A percentile compares a stretch with the other conserved stretches of the same genome.
Conservation (phyloP, 2,329 filamentous ascomycete species). For the Aspergillus transmontanensis region DNA sequence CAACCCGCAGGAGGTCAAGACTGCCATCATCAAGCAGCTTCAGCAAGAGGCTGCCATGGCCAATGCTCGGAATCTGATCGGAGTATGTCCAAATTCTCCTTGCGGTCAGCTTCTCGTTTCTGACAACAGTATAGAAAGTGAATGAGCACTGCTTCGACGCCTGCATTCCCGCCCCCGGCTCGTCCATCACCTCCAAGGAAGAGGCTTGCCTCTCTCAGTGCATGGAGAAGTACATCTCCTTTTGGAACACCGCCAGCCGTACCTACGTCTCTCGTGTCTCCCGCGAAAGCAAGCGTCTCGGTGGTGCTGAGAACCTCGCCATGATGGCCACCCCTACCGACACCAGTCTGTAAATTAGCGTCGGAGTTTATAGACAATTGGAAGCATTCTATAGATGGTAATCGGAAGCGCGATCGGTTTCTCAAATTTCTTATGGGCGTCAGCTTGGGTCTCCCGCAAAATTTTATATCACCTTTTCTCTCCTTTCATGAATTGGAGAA, state of each 20-base stretch:
- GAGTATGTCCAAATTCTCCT: conserved; percentile 52
- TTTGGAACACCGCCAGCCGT: conserved; percentile 74
- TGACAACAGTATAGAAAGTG: conserved; percentile 62
- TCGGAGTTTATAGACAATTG: not conserved
- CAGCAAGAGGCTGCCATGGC: conserved; percentile 65
- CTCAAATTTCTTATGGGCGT: not conserved
- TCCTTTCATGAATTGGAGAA: not conserved
- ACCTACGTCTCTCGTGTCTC: conserved; percentile 63
- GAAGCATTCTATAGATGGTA: not conserved
- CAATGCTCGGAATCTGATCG: conserved; percentile 71
- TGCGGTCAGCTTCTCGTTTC: not conserved
- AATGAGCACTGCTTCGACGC: conserved; percentile 80
- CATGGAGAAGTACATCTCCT: conserved; percentile 82
- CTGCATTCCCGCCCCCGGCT: conserved; percentile 70
- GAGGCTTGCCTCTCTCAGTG: conserved; percentile 72
- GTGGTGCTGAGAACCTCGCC: conserved; percentile 28
- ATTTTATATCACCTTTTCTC: not conserved
- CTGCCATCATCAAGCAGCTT: conserved; percentile 65
- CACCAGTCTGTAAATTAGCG: conserved; percentile 8
- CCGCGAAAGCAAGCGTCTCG: conserved; percentile 59
- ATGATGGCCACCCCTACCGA: conserved; percentile 21
- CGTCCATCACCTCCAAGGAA: conserved; percentile 68
- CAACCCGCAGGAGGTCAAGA: conserved; percentile 45
- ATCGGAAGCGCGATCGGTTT: not conserved
- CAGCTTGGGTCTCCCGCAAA: not conserved